Conservation (phyloP, 306 rosid genomes). For the Astragalus glycyphyllos region DNA sequence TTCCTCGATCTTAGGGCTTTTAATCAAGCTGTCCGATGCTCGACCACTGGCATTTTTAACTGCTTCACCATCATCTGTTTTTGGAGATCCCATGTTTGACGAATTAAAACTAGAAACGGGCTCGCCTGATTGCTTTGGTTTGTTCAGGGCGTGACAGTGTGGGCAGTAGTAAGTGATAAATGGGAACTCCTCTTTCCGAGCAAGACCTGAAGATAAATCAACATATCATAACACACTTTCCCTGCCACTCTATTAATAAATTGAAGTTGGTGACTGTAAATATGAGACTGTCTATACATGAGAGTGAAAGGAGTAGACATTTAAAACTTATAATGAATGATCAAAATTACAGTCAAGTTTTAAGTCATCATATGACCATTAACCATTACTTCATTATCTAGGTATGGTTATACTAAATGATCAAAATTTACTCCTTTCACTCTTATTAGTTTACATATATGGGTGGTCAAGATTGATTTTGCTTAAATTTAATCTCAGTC, state of each 20-base stretch:
- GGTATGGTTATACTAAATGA: too few species aligned
- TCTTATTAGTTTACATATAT: background rate
- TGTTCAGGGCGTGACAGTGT: conserved; percentile 84
- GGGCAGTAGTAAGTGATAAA: conserved; percentile 89
- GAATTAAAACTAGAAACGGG: conserved; percentile 44
- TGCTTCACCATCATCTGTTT: conserved; percentile 43
- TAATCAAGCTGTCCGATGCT: conserved; percentile 47
- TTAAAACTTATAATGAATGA: too few species aligned
- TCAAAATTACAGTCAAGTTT: background rate
- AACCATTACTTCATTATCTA: background rate
- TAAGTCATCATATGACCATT: background rate
- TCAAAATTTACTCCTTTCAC: background rate
- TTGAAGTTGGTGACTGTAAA: background rate
- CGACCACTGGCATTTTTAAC: conserved; percentile 41
- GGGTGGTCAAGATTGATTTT: background rate
- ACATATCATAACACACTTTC: conserved; percentile 20
- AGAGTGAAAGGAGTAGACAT: too few species aligned
- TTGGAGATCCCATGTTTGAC: conserved; percentile 43
- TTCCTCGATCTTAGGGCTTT: conserved; percentile 56
- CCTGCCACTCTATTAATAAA: conserved; percentile 2
- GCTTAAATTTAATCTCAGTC: conserved; percentile 7
- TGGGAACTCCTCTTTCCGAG: conserved; percentile 81
- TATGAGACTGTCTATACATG: too few species aligned
- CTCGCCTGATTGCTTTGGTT: conserved; percentile 64
- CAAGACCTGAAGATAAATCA: conserved; percentile 73